Base-by-base conservation (phyloP, 495 filamentous ascomycete species). In the Alectoria sarmentosa region DNA sequence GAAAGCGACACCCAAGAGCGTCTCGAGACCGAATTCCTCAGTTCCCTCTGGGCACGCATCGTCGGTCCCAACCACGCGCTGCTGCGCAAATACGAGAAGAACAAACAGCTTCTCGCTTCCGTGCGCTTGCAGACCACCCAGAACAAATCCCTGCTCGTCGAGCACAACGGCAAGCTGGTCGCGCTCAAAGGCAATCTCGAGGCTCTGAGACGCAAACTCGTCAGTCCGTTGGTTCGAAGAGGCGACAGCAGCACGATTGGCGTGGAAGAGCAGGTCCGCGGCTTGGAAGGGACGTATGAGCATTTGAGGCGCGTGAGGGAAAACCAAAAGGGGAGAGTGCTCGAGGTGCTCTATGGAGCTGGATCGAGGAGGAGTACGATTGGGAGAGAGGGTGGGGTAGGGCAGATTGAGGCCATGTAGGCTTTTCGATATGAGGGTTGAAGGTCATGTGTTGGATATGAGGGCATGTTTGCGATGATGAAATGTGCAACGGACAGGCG, bases 81-180 rank as follows among this genome's bases (percentile, higher is more conserved):
- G 44, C 80, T 96, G 1, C 84, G 83, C 74, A 96, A 96, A 74
- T 96, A 89, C 75, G 90, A 96, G 71, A 88, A 88, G 74, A 96
- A 96, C 76, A 86, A 87, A 61, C 77, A 83, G 42, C 78, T 89
- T 3, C 85, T 96, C 36, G 80, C 80, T 34, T 88, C 86, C 66
- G 88, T 96, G 55, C 85, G 90, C 62, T 83, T 86, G 36, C 88
- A 86, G 69, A 96, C 92, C 15, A 86, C 93, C 17, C 80, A 83
- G n/a, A 95, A 96, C 75, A 95, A 95, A 69, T 84, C 84, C 44
- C 82, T 93, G 14, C 79, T 96, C 3, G 83, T 91, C 36, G 89
- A 92, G 60, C 90, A 96, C 70, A 92, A 93, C 69, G 83, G 86
- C 32, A 87, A 89, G 52, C 81, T 96, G 10, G 75, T 90, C 11